A percentile compares a stretch with the other conserved stretches of the same genome.
These are phyloP conservation scores for Eimeria necatrix DNA, from an alignment of 169 alveolate species.

Conservation along the genomic window DNA sequence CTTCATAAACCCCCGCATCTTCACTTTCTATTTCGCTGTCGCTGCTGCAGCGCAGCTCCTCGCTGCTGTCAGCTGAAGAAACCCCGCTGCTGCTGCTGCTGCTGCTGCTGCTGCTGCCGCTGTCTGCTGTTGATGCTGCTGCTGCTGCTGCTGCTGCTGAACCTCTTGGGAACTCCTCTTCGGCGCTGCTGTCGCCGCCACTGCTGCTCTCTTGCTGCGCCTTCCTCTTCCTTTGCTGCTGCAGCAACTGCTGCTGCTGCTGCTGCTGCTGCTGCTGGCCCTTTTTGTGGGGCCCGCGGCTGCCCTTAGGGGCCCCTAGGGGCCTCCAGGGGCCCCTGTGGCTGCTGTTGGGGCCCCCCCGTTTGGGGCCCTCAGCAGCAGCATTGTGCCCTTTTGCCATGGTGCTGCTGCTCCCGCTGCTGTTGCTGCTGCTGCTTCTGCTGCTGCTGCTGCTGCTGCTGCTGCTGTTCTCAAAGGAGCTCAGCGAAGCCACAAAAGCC, in stretches of 20 bases:
- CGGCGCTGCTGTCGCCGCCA: not conserved
- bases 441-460: too few relatives aligned
- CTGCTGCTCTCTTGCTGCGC: not conserved
- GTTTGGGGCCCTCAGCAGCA: not conserved
- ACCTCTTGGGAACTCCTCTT: not conserved
- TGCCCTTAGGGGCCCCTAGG: not conserved
- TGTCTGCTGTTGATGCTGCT: not conserved
- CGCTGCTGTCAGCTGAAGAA: not conserved
- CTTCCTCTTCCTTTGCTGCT: not conserved
- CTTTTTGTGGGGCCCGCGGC: not conserved
- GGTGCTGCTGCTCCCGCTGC: not conserved
- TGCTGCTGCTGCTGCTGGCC: not conserved
- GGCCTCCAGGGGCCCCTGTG: not conserved
- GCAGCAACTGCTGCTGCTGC: not conserved
- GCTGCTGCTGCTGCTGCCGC: not conserved
- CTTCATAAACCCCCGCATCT: not conserved
- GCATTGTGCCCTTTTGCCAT: not conserved
- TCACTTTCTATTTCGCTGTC: not conserved
- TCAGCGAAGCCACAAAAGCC: too few relatives aligned
- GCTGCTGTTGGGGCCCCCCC: not conserved
- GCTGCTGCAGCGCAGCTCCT: constrained; percentile 13
- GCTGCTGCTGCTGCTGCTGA: not conserved
- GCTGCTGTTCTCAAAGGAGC: too few relatives aligned
- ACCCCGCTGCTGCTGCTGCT: not conserved
- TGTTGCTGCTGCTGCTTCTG: not conserved